phyloP scores from a whole-genome alignment of 108 stramenopile genomes.

The Seminavis robusta region DNA sequence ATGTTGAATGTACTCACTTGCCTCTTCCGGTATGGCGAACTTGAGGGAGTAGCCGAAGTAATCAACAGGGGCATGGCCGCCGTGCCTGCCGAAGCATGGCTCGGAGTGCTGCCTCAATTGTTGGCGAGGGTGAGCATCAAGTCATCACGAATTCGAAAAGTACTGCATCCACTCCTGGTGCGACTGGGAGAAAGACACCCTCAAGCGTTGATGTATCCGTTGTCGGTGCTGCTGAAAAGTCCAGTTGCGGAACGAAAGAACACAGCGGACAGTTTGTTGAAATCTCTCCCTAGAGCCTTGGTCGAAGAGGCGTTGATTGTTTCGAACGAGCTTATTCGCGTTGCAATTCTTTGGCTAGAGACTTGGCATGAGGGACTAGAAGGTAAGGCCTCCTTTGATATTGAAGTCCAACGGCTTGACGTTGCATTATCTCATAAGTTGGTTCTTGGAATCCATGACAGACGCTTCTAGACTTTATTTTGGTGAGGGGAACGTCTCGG shows the following conservation, averaged over 20 bases:
- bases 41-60: slow-evolving; percentile 63
- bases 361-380: slow-evolving; percentile 97
- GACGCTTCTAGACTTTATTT: slow-evolving; percentile 91
- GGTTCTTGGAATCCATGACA: no score
- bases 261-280: slow-evolving; percentile 91
- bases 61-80: slow-evolving; percentile 71
- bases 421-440: no score
- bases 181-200: slow-evolving; percentile 89
- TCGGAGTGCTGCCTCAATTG: slow-evolving; percentile 97
- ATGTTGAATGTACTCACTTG: slow-evolving; percentile 94
- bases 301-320: slow-evolving; percentile 96
- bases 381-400: no score
- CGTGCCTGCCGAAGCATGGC: slow-evolving; percentile 92
- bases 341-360: slow-evolving; percentile 99
- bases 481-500: slow-evolving; percentile 92
- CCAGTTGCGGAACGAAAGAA: slow-evolving; percentile 81
- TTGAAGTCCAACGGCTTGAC: no score
- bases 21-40: slow-evolving; percentile 92
- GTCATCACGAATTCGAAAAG: slow-evolving; percentile 62
- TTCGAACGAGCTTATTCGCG: slow-evolving; percentile 94
- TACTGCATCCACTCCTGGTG: slow-evolving; percentile 86
- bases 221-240: slow-evolving; percentile 92
- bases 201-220: slow-evolving; percentile 97
- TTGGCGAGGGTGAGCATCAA: slow-evolving; percentile 96
- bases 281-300: slow-evolving; percentile 74